These are phyloP conservation scores for Paramecium sexaurelia DNA, from an alignment of 73 alveolate species.

Conservation along the genomic window DNA sequence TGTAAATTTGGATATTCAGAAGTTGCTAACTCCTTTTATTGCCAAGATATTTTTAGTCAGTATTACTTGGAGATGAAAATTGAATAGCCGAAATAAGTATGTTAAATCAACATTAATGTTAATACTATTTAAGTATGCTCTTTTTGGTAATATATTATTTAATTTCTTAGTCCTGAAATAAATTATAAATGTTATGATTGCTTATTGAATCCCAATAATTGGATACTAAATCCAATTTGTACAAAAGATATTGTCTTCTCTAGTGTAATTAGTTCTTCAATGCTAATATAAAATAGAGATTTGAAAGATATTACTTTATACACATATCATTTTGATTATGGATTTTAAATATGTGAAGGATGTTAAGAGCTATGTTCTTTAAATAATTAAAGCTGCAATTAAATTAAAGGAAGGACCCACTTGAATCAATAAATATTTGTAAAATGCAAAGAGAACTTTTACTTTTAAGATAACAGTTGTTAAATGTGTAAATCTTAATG, in stretches of 20 bases:
- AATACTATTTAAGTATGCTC: not conserved
- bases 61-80: not conserved
- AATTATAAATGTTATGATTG: not conserved
- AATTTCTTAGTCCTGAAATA: not conserved
- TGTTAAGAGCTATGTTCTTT: not conserved
- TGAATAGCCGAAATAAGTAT: not conserved
- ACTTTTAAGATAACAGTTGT: not conserved
- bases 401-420: not conserved
- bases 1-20: not conserved
- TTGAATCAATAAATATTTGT: not conserved
- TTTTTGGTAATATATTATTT: not conserved
- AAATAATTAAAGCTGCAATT: not conserved
- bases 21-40: not conserved
- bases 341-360: not conserved
- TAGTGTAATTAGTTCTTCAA: not conserved
- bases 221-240: not conserved
- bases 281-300: not conserved
- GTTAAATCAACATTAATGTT: not conserved
- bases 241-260: not conserved
- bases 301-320: not conserved
- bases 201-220: not conserved
- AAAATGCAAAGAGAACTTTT: not conserved
- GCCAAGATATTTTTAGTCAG: not conserved
- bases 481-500: not conserved
- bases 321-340: not conserved